phyloP scores from a whole-genome alignment of 1,284 basidiomycete species.

The Ustilago nuda region DNA sequence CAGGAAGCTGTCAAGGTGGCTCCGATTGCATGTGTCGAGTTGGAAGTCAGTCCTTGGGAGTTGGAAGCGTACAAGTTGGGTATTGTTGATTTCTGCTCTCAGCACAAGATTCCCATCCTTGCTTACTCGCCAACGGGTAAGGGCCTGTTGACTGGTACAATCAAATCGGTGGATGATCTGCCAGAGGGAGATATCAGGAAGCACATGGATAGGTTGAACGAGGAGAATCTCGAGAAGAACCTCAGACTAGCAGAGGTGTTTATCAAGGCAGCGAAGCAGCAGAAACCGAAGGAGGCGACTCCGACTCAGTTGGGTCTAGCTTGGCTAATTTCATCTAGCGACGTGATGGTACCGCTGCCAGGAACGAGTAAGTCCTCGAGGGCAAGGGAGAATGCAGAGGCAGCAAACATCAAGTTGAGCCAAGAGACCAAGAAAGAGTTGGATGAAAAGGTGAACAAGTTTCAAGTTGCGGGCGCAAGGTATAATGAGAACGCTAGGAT shows the following conservation, averaged over 20 bases:
- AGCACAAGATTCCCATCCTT: constrained; percentile 74
- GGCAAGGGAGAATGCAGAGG: constrained; percentile 64
- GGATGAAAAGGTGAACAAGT: constrained; percentile 32
- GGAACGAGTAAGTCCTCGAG: constrained; percentile 70
- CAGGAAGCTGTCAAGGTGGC: constrained; percentile 48
- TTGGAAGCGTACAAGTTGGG: constrained; percentile 71
- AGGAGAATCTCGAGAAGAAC: constrained; percentile 75
- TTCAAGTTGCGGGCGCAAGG: constrained; percentile 39
- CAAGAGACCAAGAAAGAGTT: constrained; percentile 58
- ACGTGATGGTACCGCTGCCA: constrained; percentile 73
- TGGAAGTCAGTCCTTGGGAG: constrained; percentile 77
- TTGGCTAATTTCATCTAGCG: constrained; percentile 74
- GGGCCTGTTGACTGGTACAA: constrained; percentile 76
- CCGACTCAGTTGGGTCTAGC: constrained; percentile 75
- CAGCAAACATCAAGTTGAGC: constrained; percentile 53
- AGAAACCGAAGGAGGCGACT: constrained; percentile 68
- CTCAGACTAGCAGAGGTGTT: constrained; percentile 73
- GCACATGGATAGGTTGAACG: constrained; percentile 68
- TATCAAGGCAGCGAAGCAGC: constrained; percentile 45
- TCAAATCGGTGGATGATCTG: constrained; percentile 74
- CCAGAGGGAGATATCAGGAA: constrained; percentile 73
- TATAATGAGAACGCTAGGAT: constrained; percentile 32
- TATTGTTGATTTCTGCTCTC: constrained; percentile 70
- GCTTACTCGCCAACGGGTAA: constrained; percentile 72
- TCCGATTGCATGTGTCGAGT: constrained; percentile 74